These are phyloP conservation scores for Pythium phragmitis DNA, from an alignment of 352 stramenopile genomes.

Conservation along the genomic window DNA sequence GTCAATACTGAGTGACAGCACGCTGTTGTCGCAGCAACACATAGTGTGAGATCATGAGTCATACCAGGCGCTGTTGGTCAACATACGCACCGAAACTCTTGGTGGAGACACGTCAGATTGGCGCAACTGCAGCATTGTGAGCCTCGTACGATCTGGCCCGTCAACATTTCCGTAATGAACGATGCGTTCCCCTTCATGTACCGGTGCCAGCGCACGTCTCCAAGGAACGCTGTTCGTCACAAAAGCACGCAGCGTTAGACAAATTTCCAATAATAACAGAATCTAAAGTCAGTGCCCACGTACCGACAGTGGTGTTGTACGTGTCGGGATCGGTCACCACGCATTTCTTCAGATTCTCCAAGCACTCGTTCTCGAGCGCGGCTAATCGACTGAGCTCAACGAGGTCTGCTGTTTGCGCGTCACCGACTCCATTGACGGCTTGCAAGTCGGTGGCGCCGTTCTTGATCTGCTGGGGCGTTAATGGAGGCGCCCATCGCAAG, in stretches of 20 bases:
- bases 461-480: background rate
- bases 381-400: conserved; percentile 26
- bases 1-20: conserved; percentile 62
- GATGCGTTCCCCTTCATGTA: conserved; percentile 63
- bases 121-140: conserved; percentile 76
- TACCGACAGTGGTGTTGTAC: conserved; percentile 66
- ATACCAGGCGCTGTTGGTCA: background rate
- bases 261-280: background rate
- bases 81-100: conserved; percentile 46
- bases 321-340: conserved; percentile 39
- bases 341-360: conserved; percentile 30
- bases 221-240: conserved; percentile 40
- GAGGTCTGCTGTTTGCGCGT: background rate
- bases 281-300: conserved; percentile 11
- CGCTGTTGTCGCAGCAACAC: conserved; percentile 27
- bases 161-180: conserved; percentile 70
- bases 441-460: background rate
- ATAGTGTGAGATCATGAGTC: background rate
- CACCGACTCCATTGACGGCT: background rate
- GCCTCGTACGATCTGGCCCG: conserved; percentile 71
- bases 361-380: conserved; percentile 30
- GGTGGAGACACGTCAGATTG: conserved; percentile 66
- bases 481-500: conserved; percentile 21
- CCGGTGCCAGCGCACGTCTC: conserved; percentile 54
- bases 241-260: background rate